Conservation (phyloP, 2,329 filamentous ascomycete genomes). For the Akanthomyces dipterigenus region DNA sequence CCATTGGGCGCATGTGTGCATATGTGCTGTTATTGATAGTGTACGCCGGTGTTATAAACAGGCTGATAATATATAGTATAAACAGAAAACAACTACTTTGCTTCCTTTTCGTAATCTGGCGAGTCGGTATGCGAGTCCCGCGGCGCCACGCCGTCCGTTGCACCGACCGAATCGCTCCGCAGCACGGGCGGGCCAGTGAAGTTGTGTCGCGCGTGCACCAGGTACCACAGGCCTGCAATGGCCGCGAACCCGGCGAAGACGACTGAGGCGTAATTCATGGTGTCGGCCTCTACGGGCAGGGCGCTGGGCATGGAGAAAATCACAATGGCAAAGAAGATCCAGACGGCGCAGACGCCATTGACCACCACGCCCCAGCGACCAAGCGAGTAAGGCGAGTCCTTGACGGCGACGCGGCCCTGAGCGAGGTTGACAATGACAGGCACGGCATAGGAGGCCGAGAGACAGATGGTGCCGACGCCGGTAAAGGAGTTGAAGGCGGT, state of each 20-base stretch:
- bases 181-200: constrained; percentile 51
- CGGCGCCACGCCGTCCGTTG: constrained; percentile 5
- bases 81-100: not conserved
- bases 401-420: constrained; percentile 58
- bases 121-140: constrained; percentile 2
- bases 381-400: constrained; percentile 59
- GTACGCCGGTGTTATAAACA: not conserved
- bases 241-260: constrained; percentile 57
- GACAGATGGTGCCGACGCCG: constrained; percentile 71
- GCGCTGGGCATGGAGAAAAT: constrained; percentile 71
- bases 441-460: constrained; percentile 67
- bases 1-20: not conserved
- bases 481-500: constrained; percentile 77
- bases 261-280: constrained; percentile 62
- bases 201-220: constrained; percentile 54
- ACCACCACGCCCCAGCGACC: constrained; percentile 62
- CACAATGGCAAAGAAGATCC: constrained; percentile 64
- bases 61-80: not conserved
- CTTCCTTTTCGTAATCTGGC: constrained; percentile 2
- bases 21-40: not conserved
- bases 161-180: constrained; percentile 1
- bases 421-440: constrained; percentile 67
- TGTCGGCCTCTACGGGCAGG: constrained; percentile 46
- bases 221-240: constrained; percentile 57
- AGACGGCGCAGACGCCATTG: constrained; percentile 61